Evolutionary conservation across 2,329 filamentous ascomycete genomes (phyloP), one percentile per base, ranked within the genome.

Genomic region (Botryotinia globosa): DNA sequence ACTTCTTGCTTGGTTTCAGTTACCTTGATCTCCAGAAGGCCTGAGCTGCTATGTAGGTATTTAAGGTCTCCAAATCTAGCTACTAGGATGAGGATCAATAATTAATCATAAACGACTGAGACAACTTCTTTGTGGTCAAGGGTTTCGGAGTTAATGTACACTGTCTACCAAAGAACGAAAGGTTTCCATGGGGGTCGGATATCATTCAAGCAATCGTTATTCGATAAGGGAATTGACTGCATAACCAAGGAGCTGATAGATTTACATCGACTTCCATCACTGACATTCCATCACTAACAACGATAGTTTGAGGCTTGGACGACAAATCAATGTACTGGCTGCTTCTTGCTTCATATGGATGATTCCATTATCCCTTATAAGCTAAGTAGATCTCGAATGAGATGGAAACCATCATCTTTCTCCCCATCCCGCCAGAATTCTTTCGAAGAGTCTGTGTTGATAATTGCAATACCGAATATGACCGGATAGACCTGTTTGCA

Each of bases 401-500:
- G 6, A 29, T 29, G 18, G n/a, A 56, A 56, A 0, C 1, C 3
- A 56, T 29, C n/a, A 54, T 29, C 14, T 56, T 29, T 3, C n/a
- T 29, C 29, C 14, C n/a, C n/a, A 29, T 9, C 16, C 51, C 14
- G 18, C 18, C 14, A 29, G 14, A 54, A 18, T 29, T 54, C 14
- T 2, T 16, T 54, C 5, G 1, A 16, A 29, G 18, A 18, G n/a
- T 18, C 2, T 29, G 51, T 18, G n/a, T 0, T 1, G n/a, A n/a
- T 8, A 8, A 18, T 2, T 18, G 3, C 14, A 18, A 7, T 4
- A 56, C 29, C n/a, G 2, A 0, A 56, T 8, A 18, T 29, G 51
- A 56, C 9, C n/a, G n/a, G n/a, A 7, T n/a, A n/a, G 12, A 9
- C 9, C 51, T 6, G n/a, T 56, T 56, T 29, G 51, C 29, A 14